Conservation (phyloP, 164 flowering plant genomes). For the Chloranthus sessilifolius region DNA sequence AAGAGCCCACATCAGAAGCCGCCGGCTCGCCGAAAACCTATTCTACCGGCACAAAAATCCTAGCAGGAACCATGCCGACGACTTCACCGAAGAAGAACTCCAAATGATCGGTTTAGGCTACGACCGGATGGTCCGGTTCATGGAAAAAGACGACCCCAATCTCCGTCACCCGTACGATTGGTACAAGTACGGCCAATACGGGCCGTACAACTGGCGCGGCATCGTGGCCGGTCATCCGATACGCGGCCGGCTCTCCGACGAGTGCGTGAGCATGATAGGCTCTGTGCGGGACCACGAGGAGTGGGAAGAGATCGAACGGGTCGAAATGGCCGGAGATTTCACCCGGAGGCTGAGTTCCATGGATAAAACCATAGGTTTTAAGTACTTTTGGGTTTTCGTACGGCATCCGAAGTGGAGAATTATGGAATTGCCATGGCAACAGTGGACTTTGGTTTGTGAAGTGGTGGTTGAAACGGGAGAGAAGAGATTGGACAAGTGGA, state of each 20-base stretch:
- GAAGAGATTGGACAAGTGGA: conserved; percentile 85
- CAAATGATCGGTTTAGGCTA: conserved; percentile 85
- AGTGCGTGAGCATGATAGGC: conserved; percentile 55
- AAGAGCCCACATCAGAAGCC: conserved; percentile 43
- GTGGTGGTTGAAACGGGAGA: conserved; percentile 65
- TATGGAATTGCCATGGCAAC: conserved; percentile 79
- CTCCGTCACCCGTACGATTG: conserved; percentile 84
- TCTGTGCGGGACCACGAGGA: conserved; percentile 72
- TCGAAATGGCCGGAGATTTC: conserved; percentile 63
- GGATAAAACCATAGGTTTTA: conserved; percentile 47
- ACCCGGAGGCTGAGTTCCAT: conserved; percentile 36
- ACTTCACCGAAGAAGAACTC: conserved; percentile 73
- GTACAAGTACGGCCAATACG: conserved; percentile 93
- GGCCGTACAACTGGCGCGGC: conserved; percentile 93
- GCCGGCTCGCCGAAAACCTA: conserved; percentile 57
- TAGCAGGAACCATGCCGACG: conserved; percentile 55
- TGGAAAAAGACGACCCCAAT: conserved; percentile 84
- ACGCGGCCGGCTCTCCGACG: conserved; percentile 64
- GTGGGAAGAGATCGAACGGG: conserved; percentile 86
- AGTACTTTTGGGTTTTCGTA: conserved; percentile 83
- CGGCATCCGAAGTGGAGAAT: conserved; percentile 85
- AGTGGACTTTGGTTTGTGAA: conserved; percentile 82
- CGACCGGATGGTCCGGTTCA: conserved; percentile 85
- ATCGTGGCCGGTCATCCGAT: conserved; percentile 84
- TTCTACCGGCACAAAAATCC: conserved; percentile 83